A percentile compares a stretch with the other conserved stretches of the same genome.
These are phyloP conservation scores for Mycotypha africana DNA, from an alignment of 371 early-diverging fungal species.

Conservation along the genomic window DNA sequence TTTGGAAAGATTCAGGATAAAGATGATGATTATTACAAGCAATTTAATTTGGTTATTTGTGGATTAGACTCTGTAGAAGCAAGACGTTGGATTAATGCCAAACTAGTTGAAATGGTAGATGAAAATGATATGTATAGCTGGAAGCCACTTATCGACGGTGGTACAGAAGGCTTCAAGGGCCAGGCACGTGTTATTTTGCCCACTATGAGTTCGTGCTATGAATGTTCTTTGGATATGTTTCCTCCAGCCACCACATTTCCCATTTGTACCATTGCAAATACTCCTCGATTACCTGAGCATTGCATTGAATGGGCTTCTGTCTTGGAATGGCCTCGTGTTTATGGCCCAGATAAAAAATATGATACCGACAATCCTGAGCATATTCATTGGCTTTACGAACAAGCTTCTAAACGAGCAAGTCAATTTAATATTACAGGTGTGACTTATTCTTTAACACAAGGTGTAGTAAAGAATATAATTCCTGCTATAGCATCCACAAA, in stretches of 20 bases:
- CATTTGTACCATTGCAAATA: conserved; percentile 99
- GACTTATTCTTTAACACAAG: conserved; percentile 89
- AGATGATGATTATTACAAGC: conserved; percentile 84
- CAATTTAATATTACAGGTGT: conserved; percentile 86
- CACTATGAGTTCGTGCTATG: conserved; percentile 73
- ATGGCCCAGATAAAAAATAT: conserved; percentile 72
- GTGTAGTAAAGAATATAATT: conserved; percentile 97
- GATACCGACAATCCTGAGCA: conserved; percentile 93
- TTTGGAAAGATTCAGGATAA: conserved; percentile 93
- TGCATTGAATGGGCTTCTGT: conserved; percentile 99
- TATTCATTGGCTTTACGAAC: conserved; percentile 81
- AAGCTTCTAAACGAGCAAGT: conserved; percentile 69
- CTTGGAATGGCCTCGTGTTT: conserved; percentile 83
- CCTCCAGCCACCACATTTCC: conserved; percentile 83
- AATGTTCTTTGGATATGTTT: conserved; percentile 80
- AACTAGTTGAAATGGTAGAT: conserved; percentile 71
- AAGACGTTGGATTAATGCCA: conserved; percentile 95
- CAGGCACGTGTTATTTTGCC: conserved; percentile 92
- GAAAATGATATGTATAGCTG: conserved; percentile 57
- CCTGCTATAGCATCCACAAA: conserved; percentile 99
- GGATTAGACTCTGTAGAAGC: conserved; percentile 96
- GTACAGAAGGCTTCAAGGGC: conserved; percentile 96
- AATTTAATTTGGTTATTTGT: conserved; percentile 86
- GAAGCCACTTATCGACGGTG: conserved; percentile 93
- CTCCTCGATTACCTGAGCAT: conserved; percentile 95